Evolutionary conservation across 2,329 filamentous ascomycete genomes (phyloP).

Genomic region (Trichoderma oligosporum): DNA sequence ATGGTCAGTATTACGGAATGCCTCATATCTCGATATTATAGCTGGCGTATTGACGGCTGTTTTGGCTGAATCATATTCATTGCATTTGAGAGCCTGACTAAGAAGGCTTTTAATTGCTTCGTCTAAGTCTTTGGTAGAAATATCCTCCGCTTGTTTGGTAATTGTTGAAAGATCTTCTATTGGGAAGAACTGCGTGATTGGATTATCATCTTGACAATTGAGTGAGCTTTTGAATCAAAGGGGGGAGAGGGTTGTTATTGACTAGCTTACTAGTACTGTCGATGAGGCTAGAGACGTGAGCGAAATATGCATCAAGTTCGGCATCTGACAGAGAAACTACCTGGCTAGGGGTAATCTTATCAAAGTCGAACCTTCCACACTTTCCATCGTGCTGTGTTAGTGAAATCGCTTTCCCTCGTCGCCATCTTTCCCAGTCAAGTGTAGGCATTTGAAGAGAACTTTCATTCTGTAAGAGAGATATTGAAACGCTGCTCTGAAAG

Average conservation of each 20-base stretch:
- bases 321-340: constrained; percentile 57
- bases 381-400: constrained; percentile 19
- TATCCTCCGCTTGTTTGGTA: constrained; percentile 22
- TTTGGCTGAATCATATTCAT: not conserved
- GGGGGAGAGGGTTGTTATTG: not conserved
- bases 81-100: constrained; percentile 19
- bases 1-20: constrained; percentile 32
- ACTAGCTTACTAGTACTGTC: constrained; percentile 33
- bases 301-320: constrained; percentile 65
- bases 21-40: constrained; percentile 27
- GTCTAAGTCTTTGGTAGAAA: constrained; percentile 28
- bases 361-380: constrained; percentile 36
- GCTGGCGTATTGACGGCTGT: not conserved
- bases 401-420: constrained; percentile 40
- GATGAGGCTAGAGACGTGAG: constrained; percentile 32
- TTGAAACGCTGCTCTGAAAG: constrained; percentile 52
- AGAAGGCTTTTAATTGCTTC: constrained; percentile 25
- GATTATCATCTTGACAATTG: constrained; percentile 26
- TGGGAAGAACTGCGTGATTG: constrained; percentile 36
- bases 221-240: not conserved
- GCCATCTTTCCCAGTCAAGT: constrained; percentile 73
- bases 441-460: constrained; percentile 20
- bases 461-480: constrained; percentile 32
- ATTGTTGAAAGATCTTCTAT: constrained; percentile 21
- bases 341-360: constrained; percentile 57